A percentile compares a stretch with the other conserved stretches of the same genome.
Conservation (phyloP, 163 green algal genomes). For the Prototheca cutis region DNA sequence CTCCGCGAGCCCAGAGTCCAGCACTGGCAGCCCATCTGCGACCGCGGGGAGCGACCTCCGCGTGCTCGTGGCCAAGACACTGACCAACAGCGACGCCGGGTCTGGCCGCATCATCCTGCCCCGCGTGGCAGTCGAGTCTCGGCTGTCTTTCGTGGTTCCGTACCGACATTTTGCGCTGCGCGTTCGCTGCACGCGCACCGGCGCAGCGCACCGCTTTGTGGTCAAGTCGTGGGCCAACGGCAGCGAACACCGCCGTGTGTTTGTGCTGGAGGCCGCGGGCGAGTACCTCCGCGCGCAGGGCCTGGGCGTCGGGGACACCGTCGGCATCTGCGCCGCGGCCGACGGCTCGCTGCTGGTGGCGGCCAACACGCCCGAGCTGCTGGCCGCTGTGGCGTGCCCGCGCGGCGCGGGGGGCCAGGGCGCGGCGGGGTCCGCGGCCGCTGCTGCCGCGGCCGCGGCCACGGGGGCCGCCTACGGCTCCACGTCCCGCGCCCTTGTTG, state of each 20-base stretch:
- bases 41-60: slow-evolving; percentile 7
- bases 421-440: slow-evolving; percentile 1
- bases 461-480: background rate
- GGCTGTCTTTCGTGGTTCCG: slow-evolving; percentile 31
- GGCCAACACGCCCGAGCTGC: slow-evolving; percentile 29
- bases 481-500: background rate
- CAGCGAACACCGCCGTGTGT: slow-evolving; percentile 60
- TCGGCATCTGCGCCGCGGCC: slow-evolving; percentile 45
- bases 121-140: slow-evolving; percentile 44
- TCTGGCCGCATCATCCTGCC: slow-evolving; percentile 54
- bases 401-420: slow-evolving; percentile 2
- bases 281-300: slow-evolving; percentile 39
- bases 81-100: slow-evolving; percentile 45
- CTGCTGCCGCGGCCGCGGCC: background rate
- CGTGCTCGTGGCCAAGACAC: slow-evolving; percentile 51
- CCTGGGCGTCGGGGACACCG: slow-evolving; percentile 43
- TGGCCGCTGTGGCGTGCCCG: background rate
- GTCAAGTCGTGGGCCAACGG: slow-evolving; percentile 72
- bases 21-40: background rate
- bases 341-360: slow-evolving; percentile 25
- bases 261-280: slow-evolving; percentile 56
- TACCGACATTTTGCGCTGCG: slow-evolving; percentile 29
- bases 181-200: slow-evolving; percentile 11
- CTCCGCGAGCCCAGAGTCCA: background rate
- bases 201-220: slow-evolving; percentile 29